These are phyloP conservation scores for Penicillium riverlandense DNA, from an alignment of 495 filamentous ascomycete species.

Conservation along the genomic window DNA sequence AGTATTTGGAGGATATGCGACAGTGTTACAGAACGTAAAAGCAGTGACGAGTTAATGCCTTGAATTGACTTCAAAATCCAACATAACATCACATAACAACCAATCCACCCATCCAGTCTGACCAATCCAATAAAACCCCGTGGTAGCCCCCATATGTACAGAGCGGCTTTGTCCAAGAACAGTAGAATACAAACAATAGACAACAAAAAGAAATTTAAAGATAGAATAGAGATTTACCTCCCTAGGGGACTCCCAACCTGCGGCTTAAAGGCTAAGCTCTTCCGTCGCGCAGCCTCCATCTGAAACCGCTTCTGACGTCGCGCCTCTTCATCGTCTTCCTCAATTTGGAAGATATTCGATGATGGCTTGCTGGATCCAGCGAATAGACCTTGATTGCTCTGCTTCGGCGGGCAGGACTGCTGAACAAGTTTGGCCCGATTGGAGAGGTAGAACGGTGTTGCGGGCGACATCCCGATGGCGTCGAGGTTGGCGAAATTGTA, in stretches of 20 bases:
- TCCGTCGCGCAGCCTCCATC: conserved; percentile 66
- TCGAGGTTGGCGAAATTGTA: conserved; percentile 34
- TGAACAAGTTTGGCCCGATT: conserved; percentile 51
- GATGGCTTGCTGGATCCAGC: conserved; percentile 6
- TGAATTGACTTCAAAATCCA: background rate
- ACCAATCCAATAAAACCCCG: conserved; percentile 1
- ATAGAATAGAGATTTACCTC: conserved; percentile 4
- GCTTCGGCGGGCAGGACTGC: conserved; percentile 68
- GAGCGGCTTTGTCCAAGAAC: background rate
- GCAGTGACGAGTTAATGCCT: background rate
- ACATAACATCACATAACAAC: background rate
- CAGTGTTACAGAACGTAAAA: background rate
- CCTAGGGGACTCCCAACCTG: conserved; percentile 67
- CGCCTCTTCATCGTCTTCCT: conserved; percentile 23
- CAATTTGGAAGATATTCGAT: conserved; percentile 4
- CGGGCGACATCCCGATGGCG: conserved; percentile 41
- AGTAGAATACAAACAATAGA: conserved; percentile 4
- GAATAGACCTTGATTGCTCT: conserved; percentile 41
- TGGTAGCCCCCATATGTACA: conserved; percentile 16
- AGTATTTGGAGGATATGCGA: too few species aligned
- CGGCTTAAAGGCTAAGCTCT: conserved; percentile 78
- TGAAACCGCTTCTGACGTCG: conserved; percentile 51
- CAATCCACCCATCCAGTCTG: background rate
- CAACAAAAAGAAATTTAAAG: conserved; percentile 1
- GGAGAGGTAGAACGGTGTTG: conserved; percentile 49